Conservation (phyloP, 1,139 yeast species). For the Pneumocystis murina region DNA sequence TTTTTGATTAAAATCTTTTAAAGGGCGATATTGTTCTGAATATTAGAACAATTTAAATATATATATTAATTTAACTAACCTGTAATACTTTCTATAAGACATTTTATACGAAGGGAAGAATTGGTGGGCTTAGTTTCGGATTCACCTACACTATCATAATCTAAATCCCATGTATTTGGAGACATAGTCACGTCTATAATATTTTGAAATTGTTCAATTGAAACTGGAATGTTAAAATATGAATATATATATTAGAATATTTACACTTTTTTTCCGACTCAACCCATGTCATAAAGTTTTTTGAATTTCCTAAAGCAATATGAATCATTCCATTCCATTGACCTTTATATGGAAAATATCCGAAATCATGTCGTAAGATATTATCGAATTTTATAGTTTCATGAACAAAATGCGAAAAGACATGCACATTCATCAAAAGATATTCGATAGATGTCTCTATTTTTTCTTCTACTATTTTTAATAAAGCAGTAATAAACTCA, state of each 20-base stretch:
- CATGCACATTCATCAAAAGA: constrained; percentile 32
- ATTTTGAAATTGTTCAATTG: constrained; percentile 42
- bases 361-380: constrained; percentile 37
- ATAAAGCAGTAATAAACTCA: constrained; percentile 42
- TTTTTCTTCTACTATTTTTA: constrained; percentile 39
- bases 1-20: constrained; percentile 48
- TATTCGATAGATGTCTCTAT: constrained; percentile 27
- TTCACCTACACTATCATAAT: constrained; percentile 42
- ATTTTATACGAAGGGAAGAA: constrained; percentile 47
- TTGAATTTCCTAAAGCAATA: constrained; percentile 32
- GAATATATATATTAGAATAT: not conserved
- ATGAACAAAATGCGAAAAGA: constrained; percentile 45
- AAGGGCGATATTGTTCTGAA: constrained; percentile 21
- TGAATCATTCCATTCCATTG: constrained; percentile 49
- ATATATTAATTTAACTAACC: constrained; percentile 32
- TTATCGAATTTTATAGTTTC: constrained; percentile 50
- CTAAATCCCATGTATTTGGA: constrained; percentile 44
- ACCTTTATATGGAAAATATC: constrained; percentile 36
- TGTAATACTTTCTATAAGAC: constrained; percentile 53
- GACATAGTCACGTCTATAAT: constrained; percentile 32
- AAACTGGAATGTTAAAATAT: constrained; percentile 24
- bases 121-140: constrained; percentile 44
- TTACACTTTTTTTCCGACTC: constrained; percentile 37
- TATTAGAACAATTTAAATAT: not conserved
- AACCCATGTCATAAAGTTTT: constrained; percentile 48